Evolutionary conservation across 2,329 filamentous ascomycete species (phyloP).

Genomic region (Cucurbitaria berberidis): DNA sequence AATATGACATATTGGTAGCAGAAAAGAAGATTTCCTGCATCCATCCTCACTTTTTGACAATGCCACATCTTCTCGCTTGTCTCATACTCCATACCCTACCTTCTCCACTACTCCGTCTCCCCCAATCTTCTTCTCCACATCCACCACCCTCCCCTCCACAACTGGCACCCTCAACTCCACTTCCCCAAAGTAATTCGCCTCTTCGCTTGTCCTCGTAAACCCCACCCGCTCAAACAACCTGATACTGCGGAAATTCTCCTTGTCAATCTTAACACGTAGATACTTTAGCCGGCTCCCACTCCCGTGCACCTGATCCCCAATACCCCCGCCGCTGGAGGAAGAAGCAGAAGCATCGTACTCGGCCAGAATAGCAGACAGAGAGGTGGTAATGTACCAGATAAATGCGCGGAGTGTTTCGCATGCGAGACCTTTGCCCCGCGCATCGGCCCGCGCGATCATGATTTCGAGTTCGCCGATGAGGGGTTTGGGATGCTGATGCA

Average conservation of each 20-base stretch:
- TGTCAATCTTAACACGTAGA: constrained; percentile 67
- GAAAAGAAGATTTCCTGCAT: constrained; percentile 9
- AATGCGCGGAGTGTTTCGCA: constrained; percentile 70
- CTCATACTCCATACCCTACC: not conserved
- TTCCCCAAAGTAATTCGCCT: constrained; percentile 71
- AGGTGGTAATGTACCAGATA: constrained; percentile 68
- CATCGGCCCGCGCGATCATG: constrained; percentile 72
- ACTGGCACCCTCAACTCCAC: constrained; percentile 54
- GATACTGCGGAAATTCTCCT: constrained; percentile 63
- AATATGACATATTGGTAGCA: constrained; percentile 14
- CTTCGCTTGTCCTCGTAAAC: constrained; percentile 58
- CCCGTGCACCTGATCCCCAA: no score
- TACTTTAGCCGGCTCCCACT: constrained; percentile 46
- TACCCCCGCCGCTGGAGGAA: no score
- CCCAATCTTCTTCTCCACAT: not conserved
- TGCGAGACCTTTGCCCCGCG: constrained; percentile 70
- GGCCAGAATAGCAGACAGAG: constrained; percentile 61
- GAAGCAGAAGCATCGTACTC: constrained; percentile 55
- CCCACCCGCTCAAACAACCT: constrained; percentile 66
- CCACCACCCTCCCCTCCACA: not conserved
- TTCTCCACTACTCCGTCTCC: not conserved
- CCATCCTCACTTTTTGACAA: not conserved
- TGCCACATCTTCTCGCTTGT: not conserved
- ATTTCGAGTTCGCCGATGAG: constrained; percentile 79
- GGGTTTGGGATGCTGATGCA: not conserved